These are phyloP conservation scores for Echria macrotheca DNA, from an alignment of 495 filamentous ascomycete genomes.

Conservation along the genomic window DNA sequence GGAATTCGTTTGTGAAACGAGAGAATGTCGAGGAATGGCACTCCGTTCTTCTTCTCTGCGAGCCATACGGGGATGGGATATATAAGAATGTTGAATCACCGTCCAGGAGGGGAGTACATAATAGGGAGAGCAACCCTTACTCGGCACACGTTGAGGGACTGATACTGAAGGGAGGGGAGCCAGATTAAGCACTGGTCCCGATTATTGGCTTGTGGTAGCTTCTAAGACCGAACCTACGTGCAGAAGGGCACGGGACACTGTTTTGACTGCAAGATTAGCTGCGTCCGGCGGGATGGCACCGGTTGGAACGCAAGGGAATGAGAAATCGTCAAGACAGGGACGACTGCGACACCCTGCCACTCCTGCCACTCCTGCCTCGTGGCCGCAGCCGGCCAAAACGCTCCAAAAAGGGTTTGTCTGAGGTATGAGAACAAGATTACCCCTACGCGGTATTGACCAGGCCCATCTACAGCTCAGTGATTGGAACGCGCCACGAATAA, in stretches of 20 bases:
- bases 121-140: too few relatives aligned
- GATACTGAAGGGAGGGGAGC: too few relatives aligned
- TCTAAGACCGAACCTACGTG: too few relatives aligned
- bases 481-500: not conserved
- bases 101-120: too few relatives aligned
- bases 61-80: conserved; percentile 30
- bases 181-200: conserved; percentile 10
- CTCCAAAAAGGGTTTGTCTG: too few relatives aligned
- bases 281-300: too few relatives aligned
- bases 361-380: too few relatives aligned
- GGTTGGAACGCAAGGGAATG: conserved; percentile 43
- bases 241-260: too few relatives aligned
- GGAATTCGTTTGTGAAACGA: conserved; percentile 35
- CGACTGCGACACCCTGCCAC: conserved; percentile 8
- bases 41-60: too few relatives aligned
- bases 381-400: too few relatives aligned
- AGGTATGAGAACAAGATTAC: conserved; percentile 27
- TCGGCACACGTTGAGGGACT: too few relatives aligned
- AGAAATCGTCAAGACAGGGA: conserved; percentile 6
- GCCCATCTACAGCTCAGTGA: not conserved
- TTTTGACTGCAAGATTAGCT: too few relatives aligned
- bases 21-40: conserved; percentile 28
- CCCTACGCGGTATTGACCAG: conserved; percentile 16
- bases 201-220: conserved; percentile 18
- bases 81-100: conserved; percentile 31